Conservation (phyloP, 306 rosid genomes). For the Castanopsis chinensis region DNA sequence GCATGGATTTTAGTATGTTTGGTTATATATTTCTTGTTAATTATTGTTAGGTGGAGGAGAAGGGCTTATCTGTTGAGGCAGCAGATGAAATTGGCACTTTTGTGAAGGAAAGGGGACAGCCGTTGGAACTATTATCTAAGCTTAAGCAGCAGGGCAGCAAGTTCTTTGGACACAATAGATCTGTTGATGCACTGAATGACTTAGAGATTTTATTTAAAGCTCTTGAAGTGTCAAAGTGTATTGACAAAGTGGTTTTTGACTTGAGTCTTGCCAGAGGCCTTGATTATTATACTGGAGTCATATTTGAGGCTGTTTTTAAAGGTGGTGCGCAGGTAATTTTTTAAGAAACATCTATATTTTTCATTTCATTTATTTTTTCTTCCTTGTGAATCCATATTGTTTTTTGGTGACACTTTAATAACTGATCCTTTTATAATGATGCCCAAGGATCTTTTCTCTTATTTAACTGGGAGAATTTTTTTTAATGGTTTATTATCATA, state of each 20-base stretch:
- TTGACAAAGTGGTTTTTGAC: conserved; percentile 81
- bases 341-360: not conserved
- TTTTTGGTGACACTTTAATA: not conserved
- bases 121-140: conserved; percentile 64
- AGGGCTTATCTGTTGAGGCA: conserved; percentile 71
- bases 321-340: conserved; percentile 81
- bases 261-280: conserved; percentile 97
- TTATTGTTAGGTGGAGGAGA: conserved; percentile 76
- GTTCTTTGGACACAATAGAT: conserved; percentile 53
- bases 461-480: not conserved
- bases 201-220: conserved; percentile 76
- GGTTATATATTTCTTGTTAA: conserved; percentile 15
- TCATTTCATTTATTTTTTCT: not conserved
- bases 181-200: conserved; percentile 73
- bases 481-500: not conserved
- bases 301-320: conserved; percentile 87
- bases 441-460: not conserved
- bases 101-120: conserved; percentile 81
- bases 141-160: conserved; percentile 67
- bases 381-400: not conserved
- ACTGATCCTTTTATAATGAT: not conserved
- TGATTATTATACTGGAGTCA: conserved; percentile 92
- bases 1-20: not conserved
- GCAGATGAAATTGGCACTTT: conserved; percentile 77
- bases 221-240: conserved; percentile 66